Conservation (phyloP, 768 basidiomycete species). For the Lepiota brunneoincarnata region DNA sequence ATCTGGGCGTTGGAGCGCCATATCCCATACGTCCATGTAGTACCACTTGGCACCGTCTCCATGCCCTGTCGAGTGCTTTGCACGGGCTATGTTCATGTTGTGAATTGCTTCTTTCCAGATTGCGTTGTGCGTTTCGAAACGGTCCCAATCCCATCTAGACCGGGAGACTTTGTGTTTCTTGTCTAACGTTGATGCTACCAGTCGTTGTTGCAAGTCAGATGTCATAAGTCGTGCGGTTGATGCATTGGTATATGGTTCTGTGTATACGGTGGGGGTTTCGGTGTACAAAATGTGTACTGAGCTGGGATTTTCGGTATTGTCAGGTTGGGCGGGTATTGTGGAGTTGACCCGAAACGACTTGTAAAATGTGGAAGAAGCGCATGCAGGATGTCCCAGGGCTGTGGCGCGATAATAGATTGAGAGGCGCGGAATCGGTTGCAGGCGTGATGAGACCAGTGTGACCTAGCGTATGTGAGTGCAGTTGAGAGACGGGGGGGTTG, state of each 20-base stretch:
- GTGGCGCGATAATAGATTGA: constrained; percentile 16
- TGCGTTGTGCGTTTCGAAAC: constrained; percentile 13
- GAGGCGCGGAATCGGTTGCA: constrained; percentile 6
- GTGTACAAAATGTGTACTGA: background rate
- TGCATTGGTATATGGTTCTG: constrained; percentile 3
- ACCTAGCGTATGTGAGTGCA: background rate
- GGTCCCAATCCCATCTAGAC: constrained; percentile 19
- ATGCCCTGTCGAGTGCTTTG: background rate
- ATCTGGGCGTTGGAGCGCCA: constrained; percentile 18
- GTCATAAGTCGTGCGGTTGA: background rate
- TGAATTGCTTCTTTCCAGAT: constrained; percentile 14
- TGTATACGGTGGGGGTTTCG: constrained; percentile 1
- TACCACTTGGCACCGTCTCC: constrained; percentile 11
- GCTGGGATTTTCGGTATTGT: constrained; percentile 1
- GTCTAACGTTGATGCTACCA: constrained; percentile 1
- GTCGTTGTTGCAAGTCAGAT: background rate
- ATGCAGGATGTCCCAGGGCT: constrained; percentile 14
- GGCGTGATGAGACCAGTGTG: background rate
- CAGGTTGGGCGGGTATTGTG: background rate
- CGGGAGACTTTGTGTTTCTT: constrained; percentile 9
- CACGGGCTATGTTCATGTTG: background rate
- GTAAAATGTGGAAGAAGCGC: constrained; percentile 5
- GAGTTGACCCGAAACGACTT: background rate
- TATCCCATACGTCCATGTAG: constrained; percentile 17
- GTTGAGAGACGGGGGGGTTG: too few relatives aligned